Base-by-base conservation (phyloP, 805 yeast species). In the Candida ipomoeae region DNA sequence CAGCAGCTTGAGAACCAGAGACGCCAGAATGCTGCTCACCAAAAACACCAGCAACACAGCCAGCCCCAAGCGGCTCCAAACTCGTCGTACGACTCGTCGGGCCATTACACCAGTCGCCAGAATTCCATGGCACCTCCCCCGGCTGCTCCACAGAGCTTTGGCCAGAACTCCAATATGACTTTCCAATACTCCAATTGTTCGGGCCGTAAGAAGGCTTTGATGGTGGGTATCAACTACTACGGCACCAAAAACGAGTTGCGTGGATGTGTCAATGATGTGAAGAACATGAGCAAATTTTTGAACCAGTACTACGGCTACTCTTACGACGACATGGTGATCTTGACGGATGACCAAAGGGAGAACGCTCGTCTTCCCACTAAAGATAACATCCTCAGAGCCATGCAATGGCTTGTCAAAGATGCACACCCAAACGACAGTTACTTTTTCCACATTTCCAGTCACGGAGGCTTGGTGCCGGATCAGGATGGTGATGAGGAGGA, bases 401-500 rank as follows among this genome's bases (percentile, higher is more conserved):
- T 87, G 87, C 82, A 78, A 49, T 88, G 96, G 96, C 75, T 88
- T 20, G 91, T 85, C 18, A 71, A 71, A 18, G 85, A 75, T 54
- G 94, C 95, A 0, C 73, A 70, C 56, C 84, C 94, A 14, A 87
- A 88, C 58, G 96, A 88, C 67, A 80, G 89, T 7, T 66, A 88
- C 45, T 83, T 89, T 58, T 81, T 89, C 75, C 96, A 89, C 64
- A 88, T 84, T 63, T 85, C 94, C 0, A 94, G 96, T 6, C 96
- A 89, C 62, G 96, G 96, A 31, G 89, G 94, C 2, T 86, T 83
- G 61, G 80, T 82, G 4, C 67, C 72, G 43, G 96, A 88, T 64
- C 62, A 69, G 33, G 81, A 83, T 59, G 89, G 89, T 21, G 94
- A 86, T 61, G 92, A 86, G 60, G 87, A 78, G 17, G 87, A 83